A percentile compares a stretch with the other conserved stretches of the same genome.
These are phyloP conservation scores for Huntiella bhutanensis DNA, from an alignment of 2,329 filamentous ascomycete species.

Conservation along the genomic window DNA sequence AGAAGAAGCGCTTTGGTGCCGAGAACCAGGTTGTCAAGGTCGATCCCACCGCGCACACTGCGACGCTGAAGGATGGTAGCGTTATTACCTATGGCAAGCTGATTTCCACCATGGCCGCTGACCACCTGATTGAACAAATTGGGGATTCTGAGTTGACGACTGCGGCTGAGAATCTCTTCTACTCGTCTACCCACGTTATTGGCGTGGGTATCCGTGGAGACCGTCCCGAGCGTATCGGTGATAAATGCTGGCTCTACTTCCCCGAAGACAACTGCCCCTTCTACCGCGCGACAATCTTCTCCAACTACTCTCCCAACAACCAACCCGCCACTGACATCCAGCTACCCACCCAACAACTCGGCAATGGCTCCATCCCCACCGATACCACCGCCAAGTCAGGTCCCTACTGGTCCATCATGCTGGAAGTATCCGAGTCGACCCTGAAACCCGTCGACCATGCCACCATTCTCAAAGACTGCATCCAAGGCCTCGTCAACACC, in stretches of 20 bases:
- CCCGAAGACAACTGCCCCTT: slow-evolving; percentile 97
- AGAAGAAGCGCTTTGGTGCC: slow-evolving; percentile 82
- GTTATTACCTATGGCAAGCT: slow-evolving; percentile 84
- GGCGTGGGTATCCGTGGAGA: slow-evolving; percentile 84
- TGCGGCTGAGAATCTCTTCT: slow-evolving; percentile 73
- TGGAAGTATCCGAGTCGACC: slow-evolving; percentile 88
- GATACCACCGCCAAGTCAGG: slow-evolving; percentile 60
- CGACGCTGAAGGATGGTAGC: slow-evolving; percentile 66
- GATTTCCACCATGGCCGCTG: slow-evolving; percentile 89
- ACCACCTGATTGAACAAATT: slow-evolving; percentile 73
- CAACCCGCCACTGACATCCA: slow-evolving; percentile 69
- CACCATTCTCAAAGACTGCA: slow-evolving; percentile 74
- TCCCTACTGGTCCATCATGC: slow-evolving; percentile 99
- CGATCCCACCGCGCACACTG: slow-evolving; percentile 67
- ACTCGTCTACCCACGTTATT: slow-evolving; percentile 92
- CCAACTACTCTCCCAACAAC: slow-evolving; percentile 98
- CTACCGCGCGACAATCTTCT: slow-evolving; percentile 99
- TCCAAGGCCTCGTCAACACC: slow-evolving; percentile 94
- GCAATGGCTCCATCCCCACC: slow-evolving; percentile 63
- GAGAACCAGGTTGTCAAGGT: slow-evolving; percentile 71
- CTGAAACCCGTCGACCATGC: slow-evolving; percentile 85
- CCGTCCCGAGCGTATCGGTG: slow-evolving; percentile 86
- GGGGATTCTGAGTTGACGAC: slow-evolving; percentile 56
- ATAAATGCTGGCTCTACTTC: slow-evolving; percentile 99
- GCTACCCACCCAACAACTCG: slow-evolving; percentile 71